Evolutionary conservation across 192 early-diverging fungal species (phyloP), one percentile per base, ranked within the genome.

Genomic region (Spinellus fusiger): DNA sequence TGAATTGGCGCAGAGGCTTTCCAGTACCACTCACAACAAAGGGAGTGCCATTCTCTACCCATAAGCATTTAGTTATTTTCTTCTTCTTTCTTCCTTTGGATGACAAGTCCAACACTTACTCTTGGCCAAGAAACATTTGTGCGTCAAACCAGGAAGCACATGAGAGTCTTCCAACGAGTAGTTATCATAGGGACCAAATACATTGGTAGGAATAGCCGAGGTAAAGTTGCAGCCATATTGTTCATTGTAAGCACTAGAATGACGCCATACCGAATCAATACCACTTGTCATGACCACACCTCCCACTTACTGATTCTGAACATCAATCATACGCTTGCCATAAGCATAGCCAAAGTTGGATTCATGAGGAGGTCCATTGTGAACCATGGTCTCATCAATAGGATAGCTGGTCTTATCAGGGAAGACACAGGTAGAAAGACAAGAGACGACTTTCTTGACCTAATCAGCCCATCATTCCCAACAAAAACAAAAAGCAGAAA

Each of bases 351-450:
- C 90, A 70, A 82, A 91, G 77, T 92, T 92, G 27, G 83, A 86
- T 12, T 82, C 76, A 55, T 92, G 90, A 34, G 90, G 90, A 51
- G 89, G 86, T 28, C 90, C 90, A 38, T 79, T 75, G 71, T 92
- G 90, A 46, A 92, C 78, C 90, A 92, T 92, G 50, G 82, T 86
- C 71, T 92, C 90, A 56, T 91, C 86, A 68, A 92, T 89, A 49
- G 90, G 90, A 61, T 92, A 92, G 7, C 80, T 70, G 28, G 90
- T 90, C 61, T 89, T 87, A 70, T 91, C 87, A 28, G 90, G 90
- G 73, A 92, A 92, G 40, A 92, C 82, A 72, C 90, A 92, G 20
- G 90, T 92, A 0, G 89, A 91, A 44, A 92, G 80, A 68, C 90
- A 92, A 1, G 90, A 92, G 18, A 92, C 86, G 50, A 92, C 87